Evolutionary conservation across 345 rosid species (phyloP), one percentile per base, ranked within the genome.

Genomic region (Gossypium longicalyx): DNA sequence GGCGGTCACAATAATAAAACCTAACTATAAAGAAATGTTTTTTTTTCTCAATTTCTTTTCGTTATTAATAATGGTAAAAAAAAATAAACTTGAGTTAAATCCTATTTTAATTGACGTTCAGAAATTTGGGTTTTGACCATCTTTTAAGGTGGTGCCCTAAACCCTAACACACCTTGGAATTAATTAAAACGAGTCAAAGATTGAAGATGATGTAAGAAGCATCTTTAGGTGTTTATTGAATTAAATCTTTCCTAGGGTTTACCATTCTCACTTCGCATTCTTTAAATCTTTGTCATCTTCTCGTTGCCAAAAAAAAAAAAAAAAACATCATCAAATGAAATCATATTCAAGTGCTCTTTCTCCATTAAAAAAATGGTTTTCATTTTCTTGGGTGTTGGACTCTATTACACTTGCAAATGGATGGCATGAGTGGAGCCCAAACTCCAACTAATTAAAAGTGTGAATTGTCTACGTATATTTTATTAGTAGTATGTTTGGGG

Each of bases 181-280:
- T 13, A 65, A 62, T 22, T n/a, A 77, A 34, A 58, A 77, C 17
- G 69, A 71, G 64, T 64, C 49, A 34, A 66, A 67, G 34, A 12
- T 34, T 66, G 70, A 53, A 7, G 71, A 70, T 38, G 67, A 59
- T 43, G 44, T 49, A 70, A 80, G 84, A 82, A 79, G 85, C 86
- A 84, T 79, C 88, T 84, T 81, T 82, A 83, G 87, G 85, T 78
- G 75, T 4, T 77, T 79, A 79, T 78, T 47, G 60, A 71, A 74
- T 61, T 70, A 51, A 78, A 73, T 34, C 43, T 74, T 75, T 82
- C 70, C 16, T 74, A 53, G 88, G 85, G 58, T 84, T 81, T 76
- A 16, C 41, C 77, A 76, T 79, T 81, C 81, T 87, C 74, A 70
- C 73, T 62, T 51, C 41, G 59, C 25, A 49, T 51, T 51, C 17